Conservation (phyloP, 2,329 filamentous ascomycete genomes). For the Lasiodiplodia sp. region DNA sequence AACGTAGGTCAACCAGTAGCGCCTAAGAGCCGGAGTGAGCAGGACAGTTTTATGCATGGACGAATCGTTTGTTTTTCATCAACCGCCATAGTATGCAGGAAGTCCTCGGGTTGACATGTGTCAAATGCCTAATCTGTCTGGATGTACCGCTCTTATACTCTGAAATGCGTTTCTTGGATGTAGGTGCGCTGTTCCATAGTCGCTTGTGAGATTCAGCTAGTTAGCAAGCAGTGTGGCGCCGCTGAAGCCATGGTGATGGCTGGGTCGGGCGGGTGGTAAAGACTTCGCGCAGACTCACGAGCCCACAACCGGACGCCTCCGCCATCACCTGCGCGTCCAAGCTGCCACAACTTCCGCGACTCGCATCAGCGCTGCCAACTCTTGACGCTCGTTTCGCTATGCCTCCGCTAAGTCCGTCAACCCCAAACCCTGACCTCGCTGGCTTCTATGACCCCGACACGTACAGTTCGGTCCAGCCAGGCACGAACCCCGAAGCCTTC, state of each 20-base stretch:
- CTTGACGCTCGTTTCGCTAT: not conserved
- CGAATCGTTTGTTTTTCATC: not conserved
- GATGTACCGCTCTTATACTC: not conserved
- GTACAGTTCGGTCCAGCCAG: conserved; percentile 13
- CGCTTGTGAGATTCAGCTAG: not conserved
- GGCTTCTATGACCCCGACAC: conserved; percentile 12
- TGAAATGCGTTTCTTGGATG: not conserved
- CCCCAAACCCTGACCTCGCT: not conserved
- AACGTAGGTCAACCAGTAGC: not conserved
- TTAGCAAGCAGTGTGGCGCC: not conserved
- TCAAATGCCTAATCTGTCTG: not conserved
- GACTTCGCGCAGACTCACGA: not conserved
- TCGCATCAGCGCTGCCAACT: not conserved
- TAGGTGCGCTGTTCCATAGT: not conserved
- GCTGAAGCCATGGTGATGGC: not conserved
- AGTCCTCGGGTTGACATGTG: not conserved
- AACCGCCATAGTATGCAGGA: not conserved
- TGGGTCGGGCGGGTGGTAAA: not conserved
- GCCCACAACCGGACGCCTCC: not conserved
- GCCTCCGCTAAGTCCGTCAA: not conserved
- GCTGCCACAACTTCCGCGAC: not conserved
- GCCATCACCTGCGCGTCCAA: not conserved
- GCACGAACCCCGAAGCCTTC: conserved; percentile 9
- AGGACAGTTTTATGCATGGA: not conserved
- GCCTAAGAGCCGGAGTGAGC: not conserved